Conservation (phyloP, 2,329 filamentous ascomycete species). For the Pleoardoris graminearum region DNA sequence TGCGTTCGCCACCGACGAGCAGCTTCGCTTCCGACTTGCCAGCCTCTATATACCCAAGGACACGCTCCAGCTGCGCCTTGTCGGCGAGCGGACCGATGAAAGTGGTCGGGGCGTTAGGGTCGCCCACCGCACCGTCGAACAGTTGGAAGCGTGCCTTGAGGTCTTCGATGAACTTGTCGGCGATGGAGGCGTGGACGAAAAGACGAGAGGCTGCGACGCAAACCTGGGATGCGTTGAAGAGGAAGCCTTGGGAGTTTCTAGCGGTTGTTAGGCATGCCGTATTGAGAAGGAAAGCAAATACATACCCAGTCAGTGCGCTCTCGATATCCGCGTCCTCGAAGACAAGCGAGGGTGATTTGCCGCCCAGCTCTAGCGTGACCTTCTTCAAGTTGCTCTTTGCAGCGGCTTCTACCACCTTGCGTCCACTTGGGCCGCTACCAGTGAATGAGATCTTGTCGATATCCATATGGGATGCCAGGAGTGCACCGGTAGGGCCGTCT, state of each 20-base stretch:
- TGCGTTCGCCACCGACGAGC: conserved; percentile 30
- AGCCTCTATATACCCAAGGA: conserved; percentile 35
- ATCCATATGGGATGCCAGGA: conserved; percentile 46
- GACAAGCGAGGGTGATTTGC: conserved; percentile 52
- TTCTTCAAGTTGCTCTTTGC: conserved; percentile 40
- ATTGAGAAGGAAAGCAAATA: not conserved
- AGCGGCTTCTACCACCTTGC: conserved; percentile 40
- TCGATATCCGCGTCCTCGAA: conserved; percentile 56
- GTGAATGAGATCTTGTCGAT: conserved; percentile 50
- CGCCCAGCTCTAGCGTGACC: conserved; percentile 54
- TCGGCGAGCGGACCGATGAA: conserved; percentile 39
- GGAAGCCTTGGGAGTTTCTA: conserved; percentile 42
- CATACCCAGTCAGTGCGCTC: conserved; percentile 39
- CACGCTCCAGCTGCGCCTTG: conserved; percentile 31
- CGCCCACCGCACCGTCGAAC: conserved; percentile 23
- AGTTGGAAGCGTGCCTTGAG: conserved; percentile 30
- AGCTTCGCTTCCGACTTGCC: conserved; percentile 35
- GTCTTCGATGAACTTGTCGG: conserved; percentile 31
- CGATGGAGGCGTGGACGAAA: conserved; percentile 35
- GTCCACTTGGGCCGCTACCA: conserved; percentile 42
- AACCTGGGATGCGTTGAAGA: conserved; percentile 33
- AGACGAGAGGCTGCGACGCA: conserved; percentile 34
- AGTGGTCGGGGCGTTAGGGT: conserved; percentile 22
- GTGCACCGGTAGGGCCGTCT: conserved; percentile 38
- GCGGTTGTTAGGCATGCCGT: conserved; percentile 38